Percentiles rank a stretch among this genome's conserved stretches.
Evolutionary conservation across 441 rosid species (phyloP).

Genomic region (Dalechampia spathulata): DNA sequence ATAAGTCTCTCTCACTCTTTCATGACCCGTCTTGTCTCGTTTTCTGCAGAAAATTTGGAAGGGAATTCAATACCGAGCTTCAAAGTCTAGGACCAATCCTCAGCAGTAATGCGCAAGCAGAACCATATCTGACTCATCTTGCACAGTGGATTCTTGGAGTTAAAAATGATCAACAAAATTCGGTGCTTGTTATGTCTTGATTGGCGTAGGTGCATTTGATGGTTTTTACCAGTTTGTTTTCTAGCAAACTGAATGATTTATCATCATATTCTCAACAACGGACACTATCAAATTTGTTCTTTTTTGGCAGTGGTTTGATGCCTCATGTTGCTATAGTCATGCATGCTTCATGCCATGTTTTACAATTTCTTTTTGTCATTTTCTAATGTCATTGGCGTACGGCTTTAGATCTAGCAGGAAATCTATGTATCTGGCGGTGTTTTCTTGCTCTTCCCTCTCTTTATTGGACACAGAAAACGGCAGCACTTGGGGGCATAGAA

Average conservation of each 20-base stretch:
- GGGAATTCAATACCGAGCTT: slow-evolving; percentile 79
- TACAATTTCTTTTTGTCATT: too few relatives aligned
- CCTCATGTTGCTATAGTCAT: too few relatives aligned
- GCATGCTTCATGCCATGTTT: too few relatives aligned
- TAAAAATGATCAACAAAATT: slow-evolving; percentile 39
- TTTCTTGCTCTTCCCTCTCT: too few relatives aligned
- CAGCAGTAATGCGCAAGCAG: slow-evolving; percentile 81
- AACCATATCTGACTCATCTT: slow-evolving; percentile 93
- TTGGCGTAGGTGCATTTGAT: too few relatives aligned
- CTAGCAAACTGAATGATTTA: not conserved
- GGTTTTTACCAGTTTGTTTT: not conserved
- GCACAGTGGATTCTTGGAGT: slow-evolving; percentile 90
- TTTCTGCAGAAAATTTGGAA: slow-evolving; percentile 67
- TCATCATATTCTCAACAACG: not conserved
- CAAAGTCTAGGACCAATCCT: slow-evolving; percentile 77
- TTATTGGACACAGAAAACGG: too few relatives aligned
- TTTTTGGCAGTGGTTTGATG: too few relatives aligned
- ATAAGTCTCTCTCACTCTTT: not conserved
- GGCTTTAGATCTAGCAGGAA: too few relatives aligned
- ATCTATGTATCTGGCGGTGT: too few relatives aligned
- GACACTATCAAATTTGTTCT: not conserved
- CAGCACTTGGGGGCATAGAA: too few relatives aligned
- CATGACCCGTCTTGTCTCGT: not conserved
- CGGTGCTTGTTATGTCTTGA: not conserved
- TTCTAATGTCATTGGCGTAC: too few relatives aligned